Evolutionary conservation across 2,329 filamentous ascomycete species (phyloP).

Genomic region (Aspergillus alliaceus): DNA sequence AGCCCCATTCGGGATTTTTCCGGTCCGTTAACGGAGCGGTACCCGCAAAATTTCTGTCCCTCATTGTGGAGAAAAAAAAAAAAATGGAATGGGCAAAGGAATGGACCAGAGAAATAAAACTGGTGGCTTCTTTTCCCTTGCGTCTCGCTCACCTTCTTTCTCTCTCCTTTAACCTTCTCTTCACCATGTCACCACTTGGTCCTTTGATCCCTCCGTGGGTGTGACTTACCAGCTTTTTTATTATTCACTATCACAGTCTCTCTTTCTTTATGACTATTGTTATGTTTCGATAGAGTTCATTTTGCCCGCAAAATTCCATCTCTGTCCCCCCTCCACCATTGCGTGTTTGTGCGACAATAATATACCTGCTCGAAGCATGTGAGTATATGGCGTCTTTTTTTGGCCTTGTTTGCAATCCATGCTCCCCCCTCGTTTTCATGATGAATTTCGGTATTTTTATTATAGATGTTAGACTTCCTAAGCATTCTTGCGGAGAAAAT

Average conservation of each 20-base stretch:
- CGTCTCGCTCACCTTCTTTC: constrained; percentile 13
- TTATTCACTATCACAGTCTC: constrained; percentile 6
- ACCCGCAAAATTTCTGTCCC: constrained; percentile 19
- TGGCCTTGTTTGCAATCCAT: constrained; percentile 18
- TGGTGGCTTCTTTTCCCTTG: background rate
- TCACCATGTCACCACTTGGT: constrained; percentile 23
- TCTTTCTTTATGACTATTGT: constrained; percentile 11
- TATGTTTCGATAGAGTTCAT: constrained; percentile 21
- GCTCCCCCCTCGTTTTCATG: constrained; percentile 24
- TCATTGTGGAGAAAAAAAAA: constrained; percentile 16
- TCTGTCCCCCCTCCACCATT: constrained; percentile 17
- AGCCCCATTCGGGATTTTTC: constrained; percentile 11
- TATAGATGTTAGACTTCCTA: constrained; percentile 54
- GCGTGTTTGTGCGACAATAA: constrained; percentile 14
- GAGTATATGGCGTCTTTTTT: constrained; percentile 12
- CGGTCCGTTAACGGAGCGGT: constrained; percentile 17
- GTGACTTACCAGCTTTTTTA: constrained; percentile 14
- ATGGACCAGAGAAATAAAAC: background rate
- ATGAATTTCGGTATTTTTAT: constrained; percentile 44
- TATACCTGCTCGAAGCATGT: constrained; percentile 14
- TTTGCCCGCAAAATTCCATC: constrained; percentile 2
- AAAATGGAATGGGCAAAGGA: constrained; percentile 3
- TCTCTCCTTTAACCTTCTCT: constrained; percentile 21
- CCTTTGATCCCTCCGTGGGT: constrained; percentile 24
- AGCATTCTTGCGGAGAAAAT: constrained; percentile 43